Evolutionary conservation across 768 basidiomycete genomes (phyloP), one percentile per base, ranked within the genome.

Genomic region (Russula earlei): DNA sequence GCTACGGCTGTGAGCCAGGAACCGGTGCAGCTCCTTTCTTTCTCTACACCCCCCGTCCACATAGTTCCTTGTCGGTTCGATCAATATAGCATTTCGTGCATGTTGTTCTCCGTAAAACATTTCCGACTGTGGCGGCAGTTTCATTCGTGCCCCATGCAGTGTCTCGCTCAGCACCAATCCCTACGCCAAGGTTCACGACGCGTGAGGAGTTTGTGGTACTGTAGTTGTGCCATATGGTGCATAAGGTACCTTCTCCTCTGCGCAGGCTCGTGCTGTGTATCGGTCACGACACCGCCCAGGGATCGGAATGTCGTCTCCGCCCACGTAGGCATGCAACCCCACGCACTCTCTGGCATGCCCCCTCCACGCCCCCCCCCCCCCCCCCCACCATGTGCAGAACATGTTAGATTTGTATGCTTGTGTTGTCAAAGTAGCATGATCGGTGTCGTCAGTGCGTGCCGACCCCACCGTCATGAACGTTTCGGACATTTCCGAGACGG

Each of bases 401-500:
- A 24, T 8, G 11, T 45, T 12, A 20, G 19, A 42, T 11, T 12
- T 14, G 40, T 27, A 14, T 37, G 17, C 34, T 10, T 29, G 9
- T 37, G 34, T 29, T 31, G 43, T 38, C 55, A 43, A 15, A 27
- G 29, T 34, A 6, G 27, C 25, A 27, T 17, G 17, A 37, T 20
- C 42, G 41, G 52, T 33, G 40, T 46, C 17, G 40, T 43, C 12
- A 11, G 41, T 48, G 45, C n/a, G 33, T 20, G 46, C 19, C n/a
- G 7, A 15, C 46, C 34, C 10, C 19, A 25, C 31, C 9, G 27
- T 58, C 27, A 37, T 33, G 11, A 17, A 27, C 5, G n/a, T 37
- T 58, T 53, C 57, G 57, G 57, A 9, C 27, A 54, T 54, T 45
- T 58, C 57, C 57, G 57, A 49, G 37, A 4, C 29, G 10, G n/a